Evolutionary conservation across 176 grass and related monocot genomes (phyloP).

Genomic region (Oryza brachyantha): DNA sequence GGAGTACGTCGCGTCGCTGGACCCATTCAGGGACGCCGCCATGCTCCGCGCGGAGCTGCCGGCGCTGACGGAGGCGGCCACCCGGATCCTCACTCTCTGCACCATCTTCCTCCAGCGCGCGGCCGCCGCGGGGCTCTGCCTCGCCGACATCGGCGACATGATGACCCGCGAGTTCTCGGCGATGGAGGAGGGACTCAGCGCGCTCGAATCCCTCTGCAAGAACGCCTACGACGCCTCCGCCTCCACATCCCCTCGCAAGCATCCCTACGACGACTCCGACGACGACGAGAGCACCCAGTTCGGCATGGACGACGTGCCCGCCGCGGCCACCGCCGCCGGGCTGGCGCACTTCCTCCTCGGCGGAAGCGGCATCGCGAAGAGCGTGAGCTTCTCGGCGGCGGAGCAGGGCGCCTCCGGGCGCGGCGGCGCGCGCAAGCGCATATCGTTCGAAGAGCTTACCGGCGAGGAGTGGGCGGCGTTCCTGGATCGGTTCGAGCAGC

Average conservation of each 20-base stretch:
- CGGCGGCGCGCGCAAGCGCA: conserved; percentile 24
- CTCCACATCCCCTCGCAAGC: background rate
- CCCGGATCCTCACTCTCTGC: conserved; percentile 70
- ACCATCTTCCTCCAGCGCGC: conserved; percentile 74
- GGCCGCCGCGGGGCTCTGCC: conserved; percentile 60
- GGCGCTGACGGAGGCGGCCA: conserved; percentile 47
- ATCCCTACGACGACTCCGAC: background rate
- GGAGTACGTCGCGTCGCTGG: conserved; percentile 56
- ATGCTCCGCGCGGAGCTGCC: conserved; percentile 68
- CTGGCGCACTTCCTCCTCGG: background rate
- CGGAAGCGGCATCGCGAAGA: conserved; percentile 29
- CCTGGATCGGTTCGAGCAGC: conserved; percentile 71
- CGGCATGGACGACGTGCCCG: conserved; percentile 13
- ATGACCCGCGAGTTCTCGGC: conserved; percentile 69
- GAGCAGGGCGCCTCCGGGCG: background rate
- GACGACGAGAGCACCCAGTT: conserved; percentile 9
- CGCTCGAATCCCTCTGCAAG: conserved; percentile 70
- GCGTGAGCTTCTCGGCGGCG: conserved; percentile 44
- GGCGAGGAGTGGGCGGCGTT: conserved; percentile 66
- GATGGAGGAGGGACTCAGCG: conserved; percentile 53
- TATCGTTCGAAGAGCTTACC: conserved; percentile 63
- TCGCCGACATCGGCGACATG: conserved; percentile 88
- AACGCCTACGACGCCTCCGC: conserved; percentile 16
- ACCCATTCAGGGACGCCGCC: conserved; percentile 70
- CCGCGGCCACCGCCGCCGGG: background rate